Percentiles rank a stretch among this genome's conserved stretches.
These are phyloP conservation scores for Geosmithia flava DNA, from an alignment of 2,329 filamentous ascomycete genomes.

Conservation along the genomic window DNA sequence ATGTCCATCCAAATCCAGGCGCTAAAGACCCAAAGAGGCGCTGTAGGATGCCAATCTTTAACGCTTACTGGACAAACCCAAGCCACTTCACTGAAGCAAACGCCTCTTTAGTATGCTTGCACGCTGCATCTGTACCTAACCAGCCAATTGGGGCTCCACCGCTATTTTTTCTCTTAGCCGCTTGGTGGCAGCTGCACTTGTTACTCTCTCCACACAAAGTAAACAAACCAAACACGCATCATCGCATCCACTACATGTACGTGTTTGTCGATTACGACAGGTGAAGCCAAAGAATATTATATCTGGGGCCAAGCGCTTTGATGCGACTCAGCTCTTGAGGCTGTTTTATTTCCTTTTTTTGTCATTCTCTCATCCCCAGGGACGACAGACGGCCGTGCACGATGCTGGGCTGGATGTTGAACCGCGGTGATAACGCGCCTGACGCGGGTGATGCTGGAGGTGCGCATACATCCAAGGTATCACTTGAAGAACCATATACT, in stretches of 20 bases:
- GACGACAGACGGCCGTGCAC: conserved; percentile 1
- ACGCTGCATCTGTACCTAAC: background rate
- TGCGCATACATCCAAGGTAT: conserved; percentile 6
- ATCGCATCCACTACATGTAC: background rate
- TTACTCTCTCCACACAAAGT: background rate
- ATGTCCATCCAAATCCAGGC: background rate
- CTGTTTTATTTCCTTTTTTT: background rate
- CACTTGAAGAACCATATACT: background rate
- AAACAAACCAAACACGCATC: background rate
- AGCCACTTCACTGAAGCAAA: background rate
- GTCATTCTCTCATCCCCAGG: background rate
- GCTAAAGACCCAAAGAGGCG: background rate
- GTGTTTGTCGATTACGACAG: too few relatives aligned
- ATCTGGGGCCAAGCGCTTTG: too few relatives aligned
- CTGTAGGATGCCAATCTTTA: background rate
- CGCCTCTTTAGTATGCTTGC: too few relatives aligned
- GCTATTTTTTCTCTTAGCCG: background rate
- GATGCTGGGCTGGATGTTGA: conserved; percentile 51
- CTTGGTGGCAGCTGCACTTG: background rate
- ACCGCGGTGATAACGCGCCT: conserved; percentile 26
- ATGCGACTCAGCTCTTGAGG: background rate
- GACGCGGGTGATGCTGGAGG: conserved; percentile 15
- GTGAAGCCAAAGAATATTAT: too few relatives aligned
- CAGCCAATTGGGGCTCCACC: background rate
- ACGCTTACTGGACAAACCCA: background rate